Evolutionary conservation across 306 rosid species (phyloP), one percentile per base, ranked within the genome.

Genomic region (Vicia faba): DNA sequence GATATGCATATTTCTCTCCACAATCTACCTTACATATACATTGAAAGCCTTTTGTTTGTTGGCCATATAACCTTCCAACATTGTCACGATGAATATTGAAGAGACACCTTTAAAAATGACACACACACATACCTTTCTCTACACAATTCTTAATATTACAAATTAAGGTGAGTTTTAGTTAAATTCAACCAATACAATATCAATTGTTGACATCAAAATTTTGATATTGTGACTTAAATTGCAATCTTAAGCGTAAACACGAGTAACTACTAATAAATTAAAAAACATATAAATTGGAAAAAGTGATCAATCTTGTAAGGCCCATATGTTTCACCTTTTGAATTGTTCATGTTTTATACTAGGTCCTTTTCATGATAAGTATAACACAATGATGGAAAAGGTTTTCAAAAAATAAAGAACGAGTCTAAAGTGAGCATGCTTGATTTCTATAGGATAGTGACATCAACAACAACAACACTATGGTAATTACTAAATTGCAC

Each of bases 301-400:
- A 58, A 5, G 23, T 28, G 9, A 53, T 46, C 26, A 41, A 83
- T 74, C 48, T 61, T 59, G 3, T 16, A 51, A 78, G 79, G 80
- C 56, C 82, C 78, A 76, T 61, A 8, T 73, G 76, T 25, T 46
- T 15, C 66, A 11, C 66, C 81, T 78, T 81, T 66, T 75, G 80
- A 48, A 75, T 35, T 49, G 67, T 74, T 70, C 58, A 73, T 74
- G 92, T 80, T 68, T 53, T 79, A 79, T 66, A 40, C n/a, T 3
- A 44, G 57, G 82, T 58, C 73, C 44, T 75, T 79, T 75, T 78
- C 75, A 79, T 79, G 67, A 68, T 75, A 33, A 33, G 38, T 33
- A 80, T 38, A 76, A 82, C 72, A 49, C 72, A 77, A 79, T 89
- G 80, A 84, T 89, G 78, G 83, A 79, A 77, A 77, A 69, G 83